Conservation (phyloP, 2,329 filamentous ascomycete genomes). For the Cladosporium sp. region DNA sequence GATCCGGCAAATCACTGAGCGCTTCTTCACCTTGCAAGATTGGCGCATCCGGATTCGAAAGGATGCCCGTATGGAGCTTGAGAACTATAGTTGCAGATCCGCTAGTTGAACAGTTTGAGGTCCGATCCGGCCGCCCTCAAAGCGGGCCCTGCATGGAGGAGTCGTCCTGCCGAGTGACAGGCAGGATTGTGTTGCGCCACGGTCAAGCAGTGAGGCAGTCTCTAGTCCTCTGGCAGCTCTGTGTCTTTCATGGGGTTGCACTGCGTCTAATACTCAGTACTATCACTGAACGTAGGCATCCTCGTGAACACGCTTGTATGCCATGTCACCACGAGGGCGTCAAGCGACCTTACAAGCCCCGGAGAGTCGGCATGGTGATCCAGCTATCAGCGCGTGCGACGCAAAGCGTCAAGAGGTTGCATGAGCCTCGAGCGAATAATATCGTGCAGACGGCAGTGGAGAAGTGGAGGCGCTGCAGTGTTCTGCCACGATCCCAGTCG, state of each 20-base stretch:
- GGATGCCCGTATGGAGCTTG: background rate
- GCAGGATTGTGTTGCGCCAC: background rate
- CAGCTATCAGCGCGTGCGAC: slow-evolving; percentile 4
- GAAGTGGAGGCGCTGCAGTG: slow-evolving; percentile 11
- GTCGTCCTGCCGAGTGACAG: background rate
- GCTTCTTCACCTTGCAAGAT: slow-evolving; percentile 1
- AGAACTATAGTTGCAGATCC: background rate
- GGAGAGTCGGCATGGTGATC: slow-evolving; percentile 2
- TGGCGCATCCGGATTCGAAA: slow-evolving; percentile 5
- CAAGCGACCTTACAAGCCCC: background rate
- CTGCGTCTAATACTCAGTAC: background rate
- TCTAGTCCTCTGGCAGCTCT: background rate
- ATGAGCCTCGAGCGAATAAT: background rate
- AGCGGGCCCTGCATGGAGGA: slow-evolving; percentile 3
- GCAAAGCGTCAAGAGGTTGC: background rate
- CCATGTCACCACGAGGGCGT: background rate
- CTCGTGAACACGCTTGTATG: background rate
- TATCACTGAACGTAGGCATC: background rate
- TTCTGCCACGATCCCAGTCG: background rate
- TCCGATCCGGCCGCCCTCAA: background rate
- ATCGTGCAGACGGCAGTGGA: background rate
- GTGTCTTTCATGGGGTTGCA: background rate
- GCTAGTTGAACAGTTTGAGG: background rate
- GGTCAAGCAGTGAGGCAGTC: background rate
- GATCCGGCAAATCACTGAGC: background rate